Evolutionary conservation across 805 yeast species (phyloP).

Genomic region (Candida takata): DNA sequence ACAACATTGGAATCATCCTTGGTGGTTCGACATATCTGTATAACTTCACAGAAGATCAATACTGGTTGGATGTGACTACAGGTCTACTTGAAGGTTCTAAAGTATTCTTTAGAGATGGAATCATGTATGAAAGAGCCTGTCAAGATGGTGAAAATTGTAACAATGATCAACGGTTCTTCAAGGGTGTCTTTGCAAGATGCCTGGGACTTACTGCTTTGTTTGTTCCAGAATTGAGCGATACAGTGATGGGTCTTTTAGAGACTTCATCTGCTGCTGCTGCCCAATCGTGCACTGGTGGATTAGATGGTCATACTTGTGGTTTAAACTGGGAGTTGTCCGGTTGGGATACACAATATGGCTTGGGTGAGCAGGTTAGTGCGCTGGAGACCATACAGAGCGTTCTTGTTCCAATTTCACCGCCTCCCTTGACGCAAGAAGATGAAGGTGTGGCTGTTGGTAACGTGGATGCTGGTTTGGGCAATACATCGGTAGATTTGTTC

Average conservation of each 20-base stretch:
- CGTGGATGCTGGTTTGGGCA: slow-evolving; percentile 40
- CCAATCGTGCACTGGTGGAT: slow-evolving; percentile 62
- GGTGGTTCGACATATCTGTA: slow-evolving; percentile 67
- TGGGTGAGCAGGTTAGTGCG: slow-evolving; percentile 75
- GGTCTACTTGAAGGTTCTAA: slow-evolving; percentile 38
- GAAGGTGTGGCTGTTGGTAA: slow-evolving; percentile 53
- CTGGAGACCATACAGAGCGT: slow-evolving; percentile 51
- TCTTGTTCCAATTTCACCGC: slow-evolving; percentile 34
- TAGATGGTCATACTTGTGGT: slow-evolving; percentile 73
- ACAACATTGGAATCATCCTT: slow-evolving; percentile 60
- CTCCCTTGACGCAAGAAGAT: slow-evolving; percentile 42
- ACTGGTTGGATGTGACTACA: slow-evolving; percentile 45
- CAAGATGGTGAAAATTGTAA: slow-evolving; percentile 49
- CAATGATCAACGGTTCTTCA: slow-evolving; percentile 72
- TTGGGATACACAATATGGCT: slow-evolving; percentile 63
- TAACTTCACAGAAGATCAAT: slow-evolving; percentile 45
- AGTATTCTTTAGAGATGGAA: slow-evolving; percentile 40
- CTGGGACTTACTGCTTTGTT: slow-evolving; percentile 50
- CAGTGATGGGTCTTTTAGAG: slow-evolving; percentile 35
- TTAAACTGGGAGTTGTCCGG: slow-evolving; percentile 49
- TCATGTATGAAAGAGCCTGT: slow-evolving; percentile 62
- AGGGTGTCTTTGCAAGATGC: slow-evolving; percentile 57
- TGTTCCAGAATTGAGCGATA: slow-evolving; percentile 42
- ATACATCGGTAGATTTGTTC: slow-evolving; percentile 29
- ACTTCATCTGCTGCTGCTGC: slow-evolving; percentile 65